Base-by-base conservation (phyloP, 2,329 filamentous ascomycete species). In the Cordyceps farinosa region DNA sequence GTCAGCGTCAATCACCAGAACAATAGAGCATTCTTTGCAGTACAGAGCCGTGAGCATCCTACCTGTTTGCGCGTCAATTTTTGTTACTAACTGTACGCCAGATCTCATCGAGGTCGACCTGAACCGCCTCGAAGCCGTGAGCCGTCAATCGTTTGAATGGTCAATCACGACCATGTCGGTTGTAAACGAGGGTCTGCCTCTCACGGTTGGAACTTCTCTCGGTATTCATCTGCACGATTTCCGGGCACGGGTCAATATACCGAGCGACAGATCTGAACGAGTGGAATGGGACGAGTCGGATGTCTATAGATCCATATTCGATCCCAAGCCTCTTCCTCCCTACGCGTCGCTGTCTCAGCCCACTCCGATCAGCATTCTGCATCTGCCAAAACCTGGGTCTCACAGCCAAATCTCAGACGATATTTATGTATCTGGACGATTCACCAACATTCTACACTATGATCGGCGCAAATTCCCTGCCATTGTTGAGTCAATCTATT, bases 401-500 rank as follows among this genome's bases (percentile, higher is more conserved):
- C 74, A 74, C 10, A 77, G 78, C 55, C 80, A 85, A 66, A 80
- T 87, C 22, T 90, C 91, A 56, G 84, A 89, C 64, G 90, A 95
- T 36, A 95, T 98, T 47, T 94, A 93, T 78, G 87, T 97, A 42
- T 91, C 90, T 5, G 94, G 94, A 0, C 86, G 94, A 17, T 97
- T 97, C 72, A 90, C 92, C 5, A 93, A 87, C 69, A 91, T 97
- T 63, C 79, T 97, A 3, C 89, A 92, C 71, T 98, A 97, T 76
- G 92, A 97, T 72, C 86, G 92, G 3, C 88, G 94, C 51, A 91
- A 86, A 74, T 96, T 97, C 70, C 91, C 92, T 0, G 84, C 85
- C 17, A 83, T 97, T 8, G 84, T 87, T 65, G 88, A 87, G 6
- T 91, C 91, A 0, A 87, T 97, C 10, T 87, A 96, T 75, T 96